Evolutionary conservation across 2,329 filamentous ascomycete species (phyloP), one percentile per base, ranked within the genome.

Genomic region (Trichoderma cornu-damae): DNA sequence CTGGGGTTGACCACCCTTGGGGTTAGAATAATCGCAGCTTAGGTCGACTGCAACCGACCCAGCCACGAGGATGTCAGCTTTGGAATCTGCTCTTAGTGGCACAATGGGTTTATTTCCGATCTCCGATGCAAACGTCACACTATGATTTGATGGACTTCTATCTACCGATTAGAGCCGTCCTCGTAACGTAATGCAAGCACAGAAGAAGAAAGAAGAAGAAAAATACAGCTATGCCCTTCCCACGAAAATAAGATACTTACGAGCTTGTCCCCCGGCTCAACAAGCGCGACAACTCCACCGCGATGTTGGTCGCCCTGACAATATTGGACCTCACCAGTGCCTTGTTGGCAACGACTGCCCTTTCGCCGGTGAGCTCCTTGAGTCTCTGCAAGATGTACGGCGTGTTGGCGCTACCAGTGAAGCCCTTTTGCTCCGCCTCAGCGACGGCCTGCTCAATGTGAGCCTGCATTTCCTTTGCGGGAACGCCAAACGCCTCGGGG

Each of bases 41-140:
- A 94, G 77, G 70, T 97, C 93, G 61, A 96, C 79, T 14, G 93
- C 93, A 28, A 97, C 82, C 11, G 90, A 90, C n/a, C 92, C 93
- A 51, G 91, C 89, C 42, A 96, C 90, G 26, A 96, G 75, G n/a
- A 96, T 80, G 62, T 92, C 85, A 51, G 79, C 76, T 61, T 69
- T 69, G 61, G 60, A 61, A 12, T 58, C 53, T n/a, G 46, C 56
- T 47, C 37, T 51, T 46, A 60, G 16, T 9, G 44, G 35, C 42
- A 35, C 56, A 52, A 51, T 61, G 32, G 58, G 58, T 57, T 53
- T 49, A 54, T 59, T 47, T 54, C 58, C 56, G 34, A 53, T 26
- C n/a, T 26, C 42, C 57, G 51, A 24, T 50, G 57, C 43, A 28
- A 61, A 57, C 40, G 59, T 47, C 56, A 61, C 50, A 60, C 61